Conservation (phyloP, 2,329 filamentous ascomycete species). For the Fusarium sp. region DNA sequence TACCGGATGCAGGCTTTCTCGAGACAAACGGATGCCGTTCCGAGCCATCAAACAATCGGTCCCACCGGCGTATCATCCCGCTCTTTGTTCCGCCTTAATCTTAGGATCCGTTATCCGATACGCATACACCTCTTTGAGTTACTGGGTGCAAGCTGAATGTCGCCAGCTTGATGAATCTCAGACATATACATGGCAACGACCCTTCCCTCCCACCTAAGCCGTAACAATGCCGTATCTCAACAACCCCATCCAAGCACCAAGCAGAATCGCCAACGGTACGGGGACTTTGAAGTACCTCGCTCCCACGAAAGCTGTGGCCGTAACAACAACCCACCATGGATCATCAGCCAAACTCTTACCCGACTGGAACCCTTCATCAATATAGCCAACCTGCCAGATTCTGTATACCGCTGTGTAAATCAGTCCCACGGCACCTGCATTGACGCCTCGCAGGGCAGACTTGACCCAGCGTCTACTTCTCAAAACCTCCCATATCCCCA, state of each 20-base stretch:
- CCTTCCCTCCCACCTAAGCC: fast-evolving
- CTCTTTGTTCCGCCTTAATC: too few species aligned
- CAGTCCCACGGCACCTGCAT: conserved; percentile 70
- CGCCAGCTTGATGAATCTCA: too few species aligned
- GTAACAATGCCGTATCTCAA: conserved; percentile 14
- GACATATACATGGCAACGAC: fast-evolving
- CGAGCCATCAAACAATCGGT: not conserved
- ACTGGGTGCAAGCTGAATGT: too few species aligned
- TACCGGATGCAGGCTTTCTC: not conserved
- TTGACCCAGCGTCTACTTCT: conserved; percentile 61
- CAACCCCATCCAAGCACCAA: conserved; percentile 19
- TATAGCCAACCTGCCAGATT: conserved; percentile 71
- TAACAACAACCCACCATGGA: conserved; percentile 73
- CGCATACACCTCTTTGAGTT: too few species aligned
- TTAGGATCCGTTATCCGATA: too few species aligned
- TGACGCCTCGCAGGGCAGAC: conserved; percentile 65
- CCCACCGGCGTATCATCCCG: not conserved
- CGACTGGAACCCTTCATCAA: conserved; percentile 60
- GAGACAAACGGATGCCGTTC: conserved; percentile 13
- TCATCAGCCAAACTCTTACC: conserved; percentile 68
- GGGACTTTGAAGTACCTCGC: conserved; percentile 4
- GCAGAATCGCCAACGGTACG: not conserved
- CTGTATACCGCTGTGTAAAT: conserved; percentile 74
- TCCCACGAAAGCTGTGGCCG: conserved; percentile 53
- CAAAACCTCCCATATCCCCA: conserved; percentile 67